Percentiles rank a stretch among this genome's conserved stretches.
These are phyloP conservation scores for Lactarius quietus DNA, from an alignment of 768 basidiomycete species.

Conservation along the genomic window DNA sequence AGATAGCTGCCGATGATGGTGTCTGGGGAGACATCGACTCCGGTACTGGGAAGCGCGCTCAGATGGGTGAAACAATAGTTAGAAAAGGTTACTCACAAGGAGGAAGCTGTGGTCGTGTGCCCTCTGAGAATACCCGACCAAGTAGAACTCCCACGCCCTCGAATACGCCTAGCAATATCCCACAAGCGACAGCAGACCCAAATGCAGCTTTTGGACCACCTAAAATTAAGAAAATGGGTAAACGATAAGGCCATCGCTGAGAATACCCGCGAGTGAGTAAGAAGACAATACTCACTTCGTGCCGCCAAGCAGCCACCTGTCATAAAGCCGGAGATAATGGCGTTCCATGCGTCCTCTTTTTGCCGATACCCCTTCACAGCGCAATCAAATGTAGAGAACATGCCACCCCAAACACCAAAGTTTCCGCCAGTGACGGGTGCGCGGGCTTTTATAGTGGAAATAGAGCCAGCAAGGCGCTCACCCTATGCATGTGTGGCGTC, in stretches of 20 bases:
- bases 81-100: constrained; percentile 52
- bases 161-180: constrained; percentile 91
- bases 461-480: constrained; percentile 88
- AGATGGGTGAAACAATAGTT: neutral
- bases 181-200: constrained; percentile 92
- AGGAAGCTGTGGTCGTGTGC: constrained; percentile 73
- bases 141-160: constrained; percentile 94
- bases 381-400: constrained; percentile 99
- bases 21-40: constrained; percentile 24
- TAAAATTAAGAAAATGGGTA: constrained; percentile 32
- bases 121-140: constrained; percentile 83
- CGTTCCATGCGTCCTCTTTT: constrained; percentile 99
- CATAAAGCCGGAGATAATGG: constrained; percentile 97
- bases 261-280: neutral
- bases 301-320: constrained; percentile 95
- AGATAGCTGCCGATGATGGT: constrained; percentile 17
- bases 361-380: constrained; percentile 95
- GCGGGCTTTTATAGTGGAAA: constrained; percentile 95
- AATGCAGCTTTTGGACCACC: constrained; percentile 91
- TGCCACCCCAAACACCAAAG: constrained; percentile 94
- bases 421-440: constrained; percentile 98
- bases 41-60: constrained; percentile 11
- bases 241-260: neutral
- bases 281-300: constrained; percentile 63
- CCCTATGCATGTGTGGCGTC: constrained; percentile 51